Base-by-base conservation (phyloP, 257 asterid genomes). In the Solanum arcanum region DNA sequence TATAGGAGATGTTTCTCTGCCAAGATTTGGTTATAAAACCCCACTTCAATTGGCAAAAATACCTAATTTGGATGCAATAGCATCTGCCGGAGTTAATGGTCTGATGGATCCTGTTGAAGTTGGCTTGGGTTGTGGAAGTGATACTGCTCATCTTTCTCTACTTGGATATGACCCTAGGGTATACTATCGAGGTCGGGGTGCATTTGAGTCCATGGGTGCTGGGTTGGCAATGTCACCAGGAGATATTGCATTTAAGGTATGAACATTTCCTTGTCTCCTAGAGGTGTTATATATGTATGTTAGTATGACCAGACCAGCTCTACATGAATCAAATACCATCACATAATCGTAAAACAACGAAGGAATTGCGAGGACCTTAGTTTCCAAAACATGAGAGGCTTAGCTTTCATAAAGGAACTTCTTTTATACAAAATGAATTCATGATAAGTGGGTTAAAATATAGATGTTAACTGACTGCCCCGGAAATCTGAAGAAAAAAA, bases 201-300 rank as follows among this genome's bases (percentile, higher is more conserved):
- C 99, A 35, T 97, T 97, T 85, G 99, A 97, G 81, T 97, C 99
- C 4, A 97, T 97, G 99, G 99, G 99, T 52, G 97, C 99, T 37
- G 99, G 99, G 37, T 88, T 97, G 59, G 99, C 96, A 35, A 97
- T 97, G 99, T 93, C 95, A 44, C 98, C 99, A 0, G 99, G 99
- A 60, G 99, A 96, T 89, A 97, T 96, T 46, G 99, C 99, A 25
- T 97, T 97, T 86, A 97, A 97, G 83, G 99, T 97, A 91, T 9
- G 92, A 49, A 41, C 77, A 70, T 83, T 74, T 41, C 47, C 29
- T 23, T 10, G n/a, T 60, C 70, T 39, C 52, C 11, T 29, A 9
- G 42, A 49, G 42, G 20, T 80, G 42, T 35, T 73, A 29, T 66
- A 86, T 87, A 39, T 35, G 20, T 41, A 47, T 44, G 33, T 76